Evolutionary conservation across 768 basidiomycete genomes (phyloP).

Genomic region (Calvatia gigantea): DNA sequence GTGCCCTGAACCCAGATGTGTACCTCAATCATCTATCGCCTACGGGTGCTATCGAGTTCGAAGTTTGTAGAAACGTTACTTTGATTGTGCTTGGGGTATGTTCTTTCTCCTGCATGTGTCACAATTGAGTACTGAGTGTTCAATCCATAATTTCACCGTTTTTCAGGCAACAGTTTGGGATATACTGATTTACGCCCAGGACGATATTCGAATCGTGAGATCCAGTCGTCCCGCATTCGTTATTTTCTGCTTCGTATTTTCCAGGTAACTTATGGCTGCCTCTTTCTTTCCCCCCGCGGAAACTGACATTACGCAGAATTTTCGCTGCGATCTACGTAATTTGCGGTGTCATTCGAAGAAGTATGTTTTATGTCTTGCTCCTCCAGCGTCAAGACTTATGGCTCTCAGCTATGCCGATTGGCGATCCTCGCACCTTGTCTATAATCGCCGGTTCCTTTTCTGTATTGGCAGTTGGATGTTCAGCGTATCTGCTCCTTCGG

Average conservation of each 20-base stretch:
- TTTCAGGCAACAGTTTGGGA: not conserved
- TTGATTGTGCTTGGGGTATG: not conserved
- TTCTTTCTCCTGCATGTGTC: not conserved
- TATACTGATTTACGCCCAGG: not conserved
- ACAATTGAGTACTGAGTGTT: not conserved
- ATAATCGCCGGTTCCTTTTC: not conserved
- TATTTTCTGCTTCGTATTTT: not conserved
- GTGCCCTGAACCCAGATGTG: not conserved
- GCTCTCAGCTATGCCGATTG: not conserved
- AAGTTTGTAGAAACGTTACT: not conserved
- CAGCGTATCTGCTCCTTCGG: not conserved
- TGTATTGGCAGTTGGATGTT: not conserved
- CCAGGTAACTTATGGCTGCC: not conserved
- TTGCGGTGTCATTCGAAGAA: not conserved
- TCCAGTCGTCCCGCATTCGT: not conserved
- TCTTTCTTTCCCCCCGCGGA: not conserved
- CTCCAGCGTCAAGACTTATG: too few species aligned
- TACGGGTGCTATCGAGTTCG: not conserved
- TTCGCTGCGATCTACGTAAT: not conserved
- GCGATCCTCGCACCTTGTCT: not conserved
- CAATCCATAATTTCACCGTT: not conserved
- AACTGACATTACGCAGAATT: not conserved
- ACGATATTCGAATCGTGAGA: not conserved
- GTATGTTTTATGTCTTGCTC: not conserved
- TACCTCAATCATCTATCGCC: constrained; percentile 2